Conservation (phyloP, 2,329 filamentous ascomycete genomes). For the Aspergillus fischeri region DNA sequence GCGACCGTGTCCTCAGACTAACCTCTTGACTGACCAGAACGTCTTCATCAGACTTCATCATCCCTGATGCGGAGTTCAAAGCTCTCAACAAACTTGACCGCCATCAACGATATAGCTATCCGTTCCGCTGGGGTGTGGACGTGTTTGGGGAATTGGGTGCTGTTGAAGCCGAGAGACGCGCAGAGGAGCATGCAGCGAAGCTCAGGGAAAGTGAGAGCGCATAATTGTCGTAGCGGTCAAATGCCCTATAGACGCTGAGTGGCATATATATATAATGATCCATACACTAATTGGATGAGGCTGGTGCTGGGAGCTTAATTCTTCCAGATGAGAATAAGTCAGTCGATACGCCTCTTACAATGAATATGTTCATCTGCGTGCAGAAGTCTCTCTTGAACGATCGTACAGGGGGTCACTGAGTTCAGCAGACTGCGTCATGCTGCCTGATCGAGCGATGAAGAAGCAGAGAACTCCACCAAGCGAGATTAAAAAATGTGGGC, state of each 20-base stretch:
- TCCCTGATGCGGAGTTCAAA: constrained; percentile 33
- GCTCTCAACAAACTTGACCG: constrained; percentile 33
- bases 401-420: too few relatives aligned
- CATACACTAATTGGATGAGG: too few relatives aligned
- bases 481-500: not conserved
- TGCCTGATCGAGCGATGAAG: too few relatives aligned
- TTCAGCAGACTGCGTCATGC: too few relatives aligned
- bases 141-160: constrained; percentile 36
- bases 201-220: constrained; percentile 10
- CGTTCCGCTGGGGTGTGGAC: constrained; percentile 36
- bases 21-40: not conserved
- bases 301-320: not conserved
- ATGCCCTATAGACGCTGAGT: not conserved
- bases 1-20: too few relatives aligned
- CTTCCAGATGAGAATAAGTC: too few relatives aligned
- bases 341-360: too few relatives aligned
- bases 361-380: not conserved
- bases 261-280: constrained; percentile 1
- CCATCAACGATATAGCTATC: constrained; percentile 36
- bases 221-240: not conserved
- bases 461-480: too few relatives aligned
- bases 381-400: too few relatives aligned
- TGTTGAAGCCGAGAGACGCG: constrained; percentile 27
- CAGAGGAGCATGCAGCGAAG: constrained; percentile 25
- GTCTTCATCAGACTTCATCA: constrained; percentile 23